Evolutionary conservation across 805 yeast species (phyloP).

Genomic region (Candida berthetii): DNA sequence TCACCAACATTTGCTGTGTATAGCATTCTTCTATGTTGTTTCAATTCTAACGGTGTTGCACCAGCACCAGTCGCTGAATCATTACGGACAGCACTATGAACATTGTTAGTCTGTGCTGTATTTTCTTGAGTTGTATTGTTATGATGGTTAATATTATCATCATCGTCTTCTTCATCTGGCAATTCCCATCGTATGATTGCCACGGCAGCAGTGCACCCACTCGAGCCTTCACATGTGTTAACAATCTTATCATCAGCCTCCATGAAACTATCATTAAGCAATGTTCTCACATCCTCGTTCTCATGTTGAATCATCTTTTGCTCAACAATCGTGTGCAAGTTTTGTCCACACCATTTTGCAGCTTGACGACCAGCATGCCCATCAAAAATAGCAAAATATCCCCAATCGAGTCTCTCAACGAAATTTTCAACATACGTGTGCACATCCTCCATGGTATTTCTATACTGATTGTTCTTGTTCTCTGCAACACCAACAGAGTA

Average conservation of each 20-base stretch:
- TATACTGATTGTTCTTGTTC: constrained; percentile 70
- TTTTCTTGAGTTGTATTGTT: not conserved
- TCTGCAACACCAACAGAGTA: constrained; percentile 91
- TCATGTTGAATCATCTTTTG: constrained; percentile 45
- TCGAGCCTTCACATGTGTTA: constrained; percentile 55
- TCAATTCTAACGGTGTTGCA: constrained; percentile 18
- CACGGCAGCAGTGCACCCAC: constrained; percentile 95
- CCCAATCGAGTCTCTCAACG: constrained; percentile 89
- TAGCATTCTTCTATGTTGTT: constrained; percentile 60
- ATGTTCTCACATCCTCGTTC: constrained; percentile 51
- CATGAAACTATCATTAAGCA: constrained; percentile 62
- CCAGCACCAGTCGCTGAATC: constrained; percentile 13
- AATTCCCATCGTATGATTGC: constrained; percentile 85
- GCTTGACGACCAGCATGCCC: constrained; percentile 96
- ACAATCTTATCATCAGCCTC: constrained; percentile 69
- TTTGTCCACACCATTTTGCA: constrained; percentile 92
- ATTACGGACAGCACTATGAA: not conserved
- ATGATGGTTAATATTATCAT: not conserved
- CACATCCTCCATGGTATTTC: constrained; percentile 94
- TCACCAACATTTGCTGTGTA: constrained; percentile 97
- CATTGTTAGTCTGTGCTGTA: not conserved
- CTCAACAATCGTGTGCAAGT: constrained; percentile 66
- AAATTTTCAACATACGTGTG: constrained; percentile 90
- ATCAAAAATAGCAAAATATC: constrained; percentile 91
- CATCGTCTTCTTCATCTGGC: constrained; percentile 14